Base-by-base conservation (phyloP, 2,329 filamentous ascomycete genomes). In the Apiospora malaysiana region DNA sequence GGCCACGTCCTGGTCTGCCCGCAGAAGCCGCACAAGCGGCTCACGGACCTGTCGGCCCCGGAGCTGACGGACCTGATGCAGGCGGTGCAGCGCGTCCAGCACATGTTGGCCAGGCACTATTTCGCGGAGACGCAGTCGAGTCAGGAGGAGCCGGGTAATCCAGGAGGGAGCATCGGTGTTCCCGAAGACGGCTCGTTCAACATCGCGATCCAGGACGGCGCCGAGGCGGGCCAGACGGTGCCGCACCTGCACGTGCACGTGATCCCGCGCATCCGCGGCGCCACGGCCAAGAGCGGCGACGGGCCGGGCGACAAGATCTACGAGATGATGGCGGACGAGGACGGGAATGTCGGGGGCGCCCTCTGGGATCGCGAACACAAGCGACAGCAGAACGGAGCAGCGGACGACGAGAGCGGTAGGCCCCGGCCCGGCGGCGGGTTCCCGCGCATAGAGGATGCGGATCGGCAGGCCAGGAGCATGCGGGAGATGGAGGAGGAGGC, bases 1-100 rank as follows among this genome's bases (percentile, higher is more conserved):
- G 96, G 96, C 71, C 96, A 99, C 84, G 92, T 98, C 73, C 92
- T 99, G 43, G 89, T 99, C 72, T 97, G 93, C 75, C 94, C 96
- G 0, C 87, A 89, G 25, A 86, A 86, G 45, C 83, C 85, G 40
- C 92, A 94, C 75, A 89, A 87, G 66, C 93, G 94, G 68, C 87
- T 98, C 70, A 89, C 90, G 68, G 93, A 97, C 79, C 89, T 98
- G 66, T 89, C 90, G 0, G 76, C 86, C 0, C 84, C 85, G 23
- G 95, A 98, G 83, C 89, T 94, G 42, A 82, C 84, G 40, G 95
- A 99, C 80, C 89, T 99, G 27, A 97, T 98, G 83, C 81, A 88
- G n/a, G 92, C 95, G 1, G 94, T 97, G 40, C 94, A 96, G 81
- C 89, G 90, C 51, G 91, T 97, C 7, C 92, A 95, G 76, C 88